A percentile compares a stretch with the other conserved stretches of the same genome.
Conservation (phyloP, 1,139 yeast genomes). For the Yamadazyma epiphylla region DNA sequence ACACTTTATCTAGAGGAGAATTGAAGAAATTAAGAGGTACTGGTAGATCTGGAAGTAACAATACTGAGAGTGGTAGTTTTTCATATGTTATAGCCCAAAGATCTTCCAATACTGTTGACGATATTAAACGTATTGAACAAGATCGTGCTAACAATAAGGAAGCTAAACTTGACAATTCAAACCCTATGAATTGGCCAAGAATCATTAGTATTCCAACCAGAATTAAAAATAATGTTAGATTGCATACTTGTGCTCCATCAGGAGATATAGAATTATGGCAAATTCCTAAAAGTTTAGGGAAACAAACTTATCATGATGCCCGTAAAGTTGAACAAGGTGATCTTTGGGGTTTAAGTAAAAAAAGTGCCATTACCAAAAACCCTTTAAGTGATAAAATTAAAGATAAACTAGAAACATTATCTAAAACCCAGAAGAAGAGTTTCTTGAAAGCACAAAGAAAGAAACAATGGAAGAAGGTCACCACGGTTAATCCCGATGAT, state of each 20-base stretch:
- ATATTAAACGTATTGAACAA: constrained; percentile 32
- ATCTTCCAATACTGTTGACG: constrained; percentile 31
- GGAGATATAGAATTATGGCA: constrained; percentile 86
- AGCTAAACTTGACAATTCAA: constrained; percentile 19
- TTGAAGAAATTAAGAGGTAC: constrained; percentile 45
- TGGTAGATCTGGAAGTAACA: constrained; percentile 74
- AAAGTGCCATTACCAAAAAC: constrained; percentile 47
- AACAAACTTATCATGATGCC: constrained; percentile 83
- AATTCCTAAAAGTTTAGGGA: constrained; percentile 73
- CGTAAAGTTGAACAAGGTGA: constrained; percentile 85
- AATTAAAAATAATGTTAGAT: constrained; percentile 75
- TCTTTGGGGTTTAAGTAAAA: constrained; percentile 80
- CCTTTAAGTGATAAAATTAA: constrained; percentile 26
- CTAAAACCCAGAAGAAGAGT: constrained; percentile 39
- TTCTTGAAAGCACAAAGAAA: constrained; percentile 41
- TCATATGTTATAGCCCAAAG: constrained; percentile 76
- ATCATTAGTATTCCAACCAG: constrained; percentile 70
- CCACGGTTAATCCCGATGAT: constrained; percentile 26
- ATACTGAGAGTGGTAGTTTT: constrained; percentile 69
- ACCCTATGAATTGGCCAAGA: constrained; percentile 63
- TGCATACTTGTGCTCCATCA: constrained; percentile 76
- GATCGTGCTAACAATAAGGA: constrained; percentile 26
- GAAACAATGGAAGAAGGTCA: constrained; percentile 39
- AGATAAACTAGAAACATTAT: constrained; percentile 33
- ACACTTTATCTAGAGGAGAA: constrained; percentile 21